A percentile compares a stretch with the other conserved stretches of the same genome.
Evolutionary conservation across 129 eudicot species (phyloP).

Genomic region (Logfia minima): DNA sequence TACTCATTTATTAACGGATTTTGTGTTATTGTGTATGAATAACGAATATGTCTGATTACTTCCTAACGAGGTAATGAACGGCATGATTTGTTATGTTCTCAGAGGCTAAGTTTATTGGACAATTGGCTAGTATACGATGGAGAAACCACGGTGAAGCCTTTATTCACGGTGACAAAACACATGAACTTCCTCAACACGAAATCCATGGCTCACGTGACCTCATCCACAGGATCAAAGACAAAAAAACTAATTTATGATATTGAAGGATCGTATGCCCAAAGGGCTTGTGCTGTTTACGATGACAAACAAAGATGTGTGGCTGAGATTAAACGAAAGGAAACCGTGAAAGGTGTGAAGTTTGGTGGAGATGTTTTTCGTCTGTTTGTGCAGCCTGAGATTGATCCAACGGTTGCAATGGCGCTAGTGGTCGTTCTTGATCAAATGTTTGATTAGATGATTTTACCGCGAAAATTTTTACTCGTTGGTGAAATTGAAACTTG

Average conservation of each 20-base stretch:
- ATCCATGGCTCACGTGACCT: conserved; percentile 51
- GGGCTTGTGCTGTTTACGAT: conserved; percentile 50
- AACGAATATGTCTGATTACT: not conserved
- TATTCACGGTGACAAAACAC: conserved; percentile 45
- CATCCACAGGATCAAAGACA: conserved; percentile 10
- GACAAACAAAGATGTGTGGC: conserved; percentile 50
- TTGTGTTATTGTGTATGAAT: not conserved
- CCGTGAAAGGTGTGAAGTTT: conserved; percentile 49
- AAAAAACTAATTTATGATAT: conserved; percentile 40
- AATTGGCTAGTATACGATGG: conserved; percentile 66
- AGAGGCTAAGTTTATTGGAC: conserved; percentile 62
- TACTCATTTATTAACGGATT: not conserved
- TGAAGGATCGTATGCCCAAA: conserved; percentile 57
- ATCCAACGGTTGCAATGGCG: conserved; percentile 57
- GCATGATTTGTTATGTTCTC: not conserved
- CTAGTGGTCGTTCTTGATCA: conserved; percentile 65
- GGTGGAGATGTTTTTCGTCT: conserved; percentile 64
- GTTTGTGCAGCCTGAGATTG: conserved; percentile 47
- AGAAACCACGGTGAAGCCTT: conserved; percentile 48
- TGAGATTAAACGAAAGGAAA: conserved; percentile 65
- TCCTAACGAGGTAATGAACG: not conserved
- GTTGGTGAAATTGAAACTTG: not conserved
- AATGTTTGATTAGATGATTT: conserved; percentile 43
- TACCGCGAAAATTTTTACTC: not conserved
- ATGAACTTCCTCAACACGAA: conserved; percentile 38